Base-by-base conservation (phyloP, 371 early-diverging fungal genomes). In the Rhizomucor pusillus region DNA sequence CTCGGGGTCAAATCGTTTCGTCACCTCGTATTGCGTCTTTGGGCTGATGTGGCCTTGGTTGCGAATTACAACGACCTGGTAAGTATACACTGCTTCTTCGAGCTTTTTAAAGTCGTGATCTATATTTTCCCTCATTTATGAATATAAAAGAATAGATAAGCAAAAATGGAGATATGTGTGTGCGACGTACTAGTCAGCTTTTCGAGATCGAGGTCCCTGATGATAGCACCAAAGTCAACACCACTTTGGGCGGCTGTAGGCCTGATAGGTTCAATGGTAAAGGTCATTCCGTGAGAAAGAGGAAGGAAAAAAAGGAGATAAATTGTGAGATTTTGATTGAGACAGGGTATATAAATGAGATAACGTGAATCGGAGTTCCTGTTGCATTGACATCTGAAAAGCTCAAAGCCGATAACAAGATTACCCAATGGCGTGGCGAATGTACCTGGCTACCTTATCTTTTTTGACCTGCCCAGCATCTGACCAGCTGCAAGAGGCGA, bases 1-100 rank as follows among this genome's bases (percentile, higher is more conserved):
- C 16, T 71, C 67, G 20, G 77, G 77, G 16, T 77, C 77, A 37
- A 77, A 77, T 0, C 67, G 62, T 41, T 77, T 73, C 40, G 74
- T 73, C 5, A 77, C 33, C 5, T 57, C 59, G 37, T 69, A 77
- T 46, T 77, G 77, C 1, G 72, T 73, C 40, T 71, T 39, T 10
- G 77, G 77, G 6, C 36, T 41, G 2, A 77, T 63, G 49, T 77
- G 77, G 13, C 63, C 52, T 55, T 73, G 73, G 25, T 70, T 66
- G 36, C 70, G 66, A 19, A 77, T 60, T 6, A 71, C 71, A 2
- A 77, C 64, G 0, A 77, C 77, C 40, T 77, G 77, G 25, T 77
- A 54, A 10, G 70, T 73, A 37, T 69, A 77, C 3, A 77, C 77
- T 0, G 77, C 73, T 47, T 77, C 65, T 41, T 67, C 65, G 5